Evolutionary conservation across 2,329 filamentous ascomycete species (phyloP), one percentile per base, ranked within the genome.

Genomic region (Pyrenophora teres): DNA sequence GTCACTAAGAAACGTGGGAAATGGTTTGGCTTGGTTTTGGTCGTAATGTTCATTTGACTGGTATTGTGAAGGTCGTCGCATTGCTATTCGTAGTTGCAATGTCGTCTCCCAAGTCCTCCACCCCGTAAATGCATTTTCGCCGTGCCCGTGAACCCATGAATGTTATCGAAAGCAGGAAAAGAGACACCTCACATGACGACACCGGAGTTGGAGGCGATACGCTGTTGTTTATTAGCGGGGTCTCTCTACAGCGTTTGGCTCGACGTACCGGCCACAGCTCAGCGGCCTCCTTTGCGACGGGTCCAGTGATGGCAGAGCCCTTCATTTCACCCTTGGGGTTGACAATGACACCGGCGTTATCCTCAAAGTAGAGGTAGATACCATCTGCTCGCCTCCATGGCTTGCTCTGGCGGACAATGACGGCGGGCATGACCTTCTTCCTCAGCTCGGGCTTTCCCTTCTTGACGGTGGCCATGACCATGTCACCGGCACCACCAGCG

Each of bases 301-400:
- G 94, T 72, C 94, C 94, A 72, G 94, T 99, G 79, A 99, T 99
- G 79, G 94, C 94, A 66, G 92, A 97, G 77, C 94, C 94, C 89
- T 99, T 99, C 94, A 99, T 99, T 85, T 99, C 94, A 83, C 94
- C 94, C 90, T 99, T 99, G 81, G 93, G 92, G 86, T 99, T 99
- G 85, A 99, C 94, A 76, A 99, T 99, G 75, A 99, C 94, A 87
- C 94, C 94, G 78, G 94, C 94, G 81, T 99, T 99, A 83, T 99
- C 95, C 90, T 99, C 94, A 77, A 99, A 99, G 87, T 99, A 99
- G 72, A 99, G 87, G 87, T 91, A 99, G 75, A 97, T 90, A 81
- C 94, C 95, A 80, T 99, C 94, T 71, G 90, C 89, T 80, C 94
- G 88, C 86, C 94, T 92, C 94, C 94, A 99, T 74, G 94, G 94